Evolutionary conservation across 176 grass and related monocot species (phyloP), one percentile per base, ranked within the genome.

Genomic region (Miscanthus lutarioriparius): DNA sequence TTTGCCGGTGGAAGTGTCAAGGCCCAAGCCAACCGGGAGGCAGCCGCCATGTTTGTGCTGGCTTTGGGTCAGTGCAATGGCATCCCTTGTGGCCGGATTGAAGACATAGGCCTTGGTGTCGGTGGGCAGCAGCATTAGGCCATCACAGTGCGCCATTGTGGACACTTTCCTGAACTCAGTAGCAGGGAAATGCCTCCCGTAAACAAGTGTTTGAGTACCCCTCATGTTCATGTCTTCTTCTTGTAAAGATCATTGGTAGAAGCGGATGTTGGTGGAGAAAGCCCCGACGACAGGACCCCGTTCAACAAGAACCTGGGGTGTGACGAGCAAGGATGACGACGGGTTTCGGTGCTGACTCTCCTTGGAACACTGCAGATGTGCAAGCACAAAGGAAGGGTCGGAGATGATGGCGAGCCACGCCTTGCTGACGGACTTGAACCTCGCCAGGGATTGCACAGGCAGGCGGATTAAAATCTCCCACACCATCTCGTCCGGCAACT

Each of bases 31-130:
- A 35, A 32, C 11, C 0, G 54, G 38, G 23, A 83, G 69, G 16
- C 30, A 5, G 0, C 40, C 9, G 1, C 2, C 41, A 44, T 12
- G 1, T 38, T 44, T 44, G 41, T n/a, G 72, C 40, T 22, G 9
- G 72, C 72, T 84, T 44, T 39, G 43, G 0, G 82, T 61, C 43
- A 84, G 32, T 1, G 32, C 44, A 22, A 76, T 0, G 44, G 22
- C 32, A 5, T 84, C 82, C 61, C 44, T n/a, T 38, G 72, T 84
- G 5, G 82, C 82, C 30, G 72, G 82, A 33, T 84, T 84, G n/a
- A 84, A 53, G 30, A 84, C 61, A 1, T 76, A 76, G 9, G 44
- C 5, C n/a, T 20, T 14, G 13, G 41, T 67, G 72, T 10, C 13
- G 32, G 72, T 75, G 62, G 44, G 41, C 11, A 83, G 38, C 19